Percentiles rank a stretch among this genome's conserved stretches.
phyloP scores from a whole-genome alignment of 495 filamentous ascomycete species.

The Hypoxylon rickii region DNA sequence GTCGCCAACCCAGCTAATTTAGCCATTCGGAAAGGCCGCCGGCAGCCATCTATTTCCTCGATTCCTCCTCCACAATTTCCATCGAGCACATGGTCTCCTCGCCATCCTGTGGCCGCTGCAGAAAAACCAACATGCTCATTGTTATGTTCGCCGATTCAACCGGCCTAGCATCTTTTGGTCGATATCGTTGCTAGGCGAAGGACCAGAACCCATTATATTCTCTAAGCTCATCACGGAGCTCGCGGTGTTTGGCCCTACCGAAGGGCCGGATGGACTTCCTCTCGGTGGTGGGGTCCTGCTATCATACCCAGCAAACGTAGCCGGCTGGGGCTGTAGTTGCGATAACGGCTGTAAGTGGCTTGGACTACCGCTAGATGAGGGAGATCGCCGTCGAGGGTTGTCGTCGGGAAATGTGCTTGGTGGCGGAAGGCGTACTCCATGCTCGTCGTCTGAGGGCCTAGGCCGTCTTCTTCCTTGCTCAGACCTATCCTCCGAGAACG shows the following conservation, averaged over 20 bases:
- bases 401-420: conserved; percentile 50
- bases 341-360: conserved; percentile 44
- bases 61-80: not conserved
- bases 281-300: conserved; percentile 33
- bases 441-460: conserved; percentile 49
- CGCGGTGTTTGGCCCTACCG: conserved; percentile 30
- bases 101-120: conserved; percentile 16
- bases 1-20: conserved; percentile 11
- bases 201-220: conserved; percentile 43
- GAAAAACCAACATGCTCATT: conserved; percentile 2
- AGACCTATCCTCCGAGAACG: conserved; percentile 37
- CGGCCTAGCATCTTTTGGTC: conserved; percentile 52
- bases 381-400: conserved; percentile 51
- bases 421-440: conserved; percentile 48
- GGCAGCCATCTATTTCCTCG: conserved; percentile 32
- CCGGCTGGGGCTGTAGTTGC: conserved; percentile 34
- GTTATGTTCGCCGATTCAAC: conserved; percentile 32
- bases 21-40: conserved; percentile 22
- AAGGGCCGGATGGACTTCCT: conserved; percentile 34
- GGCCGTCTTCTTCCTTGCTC: conserved; percentile 40
- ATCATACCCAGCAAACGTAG: conserved; percentile 31
- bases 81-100: conserved; percentile 7
- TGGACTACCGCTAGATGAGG: conserved; percentile 48
- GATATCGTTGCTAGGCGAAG: conserved; percentile 40
- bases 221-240: conserved; percentile 52